Conservation (phyloP, 2,329 filamentous ascomycete genomes). For the Colletotrichum lentis region DNA sequence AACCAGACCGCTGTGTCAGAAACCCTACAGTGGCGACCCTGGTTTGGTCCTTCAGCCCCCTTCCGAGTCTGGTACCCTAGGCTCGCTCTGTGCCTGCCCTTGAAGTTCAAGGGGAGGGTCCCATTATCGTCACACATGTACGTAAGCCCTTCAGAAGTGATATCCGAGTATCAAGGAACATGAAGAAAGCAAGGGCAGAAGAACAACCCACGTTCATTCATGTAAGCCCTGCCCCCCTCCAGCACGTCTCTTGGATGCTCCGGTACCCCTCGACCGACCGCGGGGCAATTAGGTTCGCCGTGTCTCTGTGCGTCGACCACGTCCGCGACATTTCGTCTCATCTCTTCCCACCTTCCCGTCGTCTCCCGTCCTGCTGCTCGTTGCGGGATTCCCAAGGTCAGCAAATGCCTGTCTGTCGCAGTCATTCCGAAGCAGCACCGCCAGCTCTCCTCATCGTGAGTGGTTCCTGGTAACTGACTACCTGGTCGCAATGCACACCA, state of each 20-base stretch:
- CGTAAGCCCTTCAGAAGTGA: background rate
- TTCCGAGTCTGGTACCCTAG: constrained; percentile 9
- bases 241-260: constrained; percentile 6
- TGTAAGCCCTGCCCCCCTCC: background rate
- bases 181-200: constrained; percentile 5
- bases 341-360: constrained; percentile 28
- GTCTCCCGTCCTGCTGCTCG: constrained; percentile 22
- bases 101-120: background rate
- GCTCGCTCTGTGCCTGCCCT: constrained; percentile 13
- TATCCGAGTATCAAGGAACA: no score
- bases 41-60: constrained; percentile 29
- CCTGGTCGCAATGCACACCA: constrained; percentile 1
- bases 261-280: constrained; percentile 4
- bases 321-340: constrained; percentile 35
- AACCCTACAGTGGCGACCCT: constrained; percentile 14
- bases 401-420: constrained; percentile 23
- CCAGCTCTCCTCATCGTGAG: constrained; percentile 13
- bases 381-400: constrained; percentile 17
- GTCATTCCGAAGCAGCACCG: constrained; percentile 21
- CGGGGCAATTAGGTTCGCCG: constrained; percentile 29
- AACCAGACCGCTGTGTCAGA: constrained; percentile 25
- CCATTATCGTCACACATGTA: constrained; percentile 23
- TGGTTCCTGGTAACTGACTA: constrained; percentile 2
- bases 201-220: background rate
- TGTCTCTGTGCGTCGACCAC: constrained; percentile 31